Base-by-base conservation (phyloP, 805 yeast species). In the Wickerhamomyces strasburgensis region DNA sequence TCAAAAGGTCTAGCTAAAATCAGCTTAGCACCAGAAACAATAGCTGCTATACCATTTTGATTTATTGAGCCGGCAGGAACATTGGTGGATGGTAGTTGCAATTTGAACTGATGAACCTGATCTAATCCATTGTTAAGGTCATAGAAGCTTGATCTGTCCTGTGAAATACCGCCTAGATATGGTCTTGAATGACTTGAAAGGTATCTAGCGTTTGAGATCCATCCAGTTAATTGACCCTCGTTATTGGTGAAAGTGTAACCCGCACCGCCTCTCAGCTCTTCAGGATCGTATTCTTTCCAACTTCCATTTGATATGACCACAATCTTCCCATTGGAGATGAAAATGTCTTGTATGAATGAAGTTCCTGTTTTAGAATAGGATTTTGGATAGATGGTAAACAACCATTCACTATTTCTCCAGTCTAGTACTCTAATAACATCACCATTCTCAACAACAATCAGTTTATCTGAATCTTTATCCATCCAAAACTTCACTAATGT, bases 241-340 rank as follows among this genome's bases (percentile, higher is more conserved):
- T 36, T n/a, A 2, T 42, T 30, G 8, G 56, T 44, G 14, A 27
- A 36, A 1, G 67, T 62, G 29, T 46, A 60, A 1, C 67, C 65
- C 27, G 64, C 49, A 16, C 67, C 67, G 15, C 63, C 64, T 16
- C 34, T 32, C 4, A 62, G 39, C 1, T 43, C 27, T 2, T 43
- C 42, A 5, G 52, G 39, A 15, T 49, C 44, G 40, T 57, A 62
- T 15, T 47, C 41, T 35, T 60, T 59, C 54, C 57, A 52, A 62
- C 63, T 57, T 4, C 65, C 65, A 14, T 52, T 46, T 2, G 65
- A 66, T 14, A 59, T 38, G 7, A 60, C 62, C 1, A 56, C 36
- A 1, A 62, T 19, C 27, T 49, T 48, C 2, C 49, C 57, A 16
- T 56, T 46, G 18, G 40, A 28, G 4, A 54, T 26, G 3, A 52